These are phyloP conservation scores for Exophiala spinifera DNA, from an alignment of 2,329 filamentous ascomycete species.

Conservation along the genomic window DNA sequence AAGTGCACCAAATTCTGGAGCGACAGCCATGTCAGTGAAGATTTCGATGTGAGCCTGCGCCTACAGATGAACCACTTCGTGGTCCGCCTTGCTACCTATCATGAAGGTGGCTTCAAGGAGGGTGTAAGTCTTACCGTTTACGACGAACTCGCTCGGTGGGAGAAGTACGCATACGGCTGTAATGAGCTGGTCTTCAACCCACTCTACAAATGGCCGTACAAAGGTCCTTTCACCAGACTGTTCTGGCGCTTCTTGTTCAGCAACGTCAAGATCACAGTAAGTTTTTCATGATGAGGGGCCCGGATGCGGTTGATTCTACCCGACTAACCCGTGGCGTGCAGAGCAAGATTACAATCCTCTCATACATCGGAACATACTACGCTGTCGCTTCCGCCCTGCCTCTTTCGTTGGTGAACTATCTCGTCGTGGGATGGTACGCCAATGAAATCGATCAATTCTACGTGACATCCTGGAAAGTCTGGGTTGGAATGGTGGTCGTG, in stretches of 20 bases:
- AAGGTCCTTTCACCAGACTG: slow-evolving; percentile 72
- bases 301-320: background rate
- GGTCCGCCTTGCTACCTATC: slow-evolving; percentile 66
- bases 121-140: slow-evolving; percentile 80
- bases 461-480: slow-evolving; percentile 55
- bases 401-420: slow-evolving; percentile 65
- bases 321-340: slow-evolving; percentile 58
- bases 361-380: slow-evolving; percentile 49
- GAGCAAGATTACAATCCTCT: slow-evolving; percentile 69
- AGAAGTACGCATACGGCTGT: slow-evolving; percentile 81
- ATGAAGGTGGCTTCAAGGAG: slow-evolving; percentile 68
- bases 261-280: slow-evolving; percentile 45
- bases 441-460: slow-evolving; percentile 65
- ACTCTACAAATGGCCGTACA: slow-evolving; percentile 66
- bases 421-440: slow-evolving; percentile 67
- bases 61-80: slow-evolving; percentile 66
- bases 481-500: slow-evolving; percentile 53
- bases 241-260: slow-evolving; percentile 72
- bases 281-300: background rate
- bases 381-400: slow-evolving; percentile 65
- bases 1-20: slow-evolving; percentile 61
- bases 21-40: slow-evolving; percentile 71
- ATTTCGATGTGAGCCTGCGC: slow-evolving; percentile 72
- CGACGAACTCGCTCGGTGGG: slow-evolving; percentile 78
- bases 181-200: slow-evolving; percentile 79